A percentile compares a stretch with the other conserved stretches of the same genome.
phyloP scores from a whole-genome alignment of 768 basidiomycete genomes.

The Mycena vitilis region DNA sequence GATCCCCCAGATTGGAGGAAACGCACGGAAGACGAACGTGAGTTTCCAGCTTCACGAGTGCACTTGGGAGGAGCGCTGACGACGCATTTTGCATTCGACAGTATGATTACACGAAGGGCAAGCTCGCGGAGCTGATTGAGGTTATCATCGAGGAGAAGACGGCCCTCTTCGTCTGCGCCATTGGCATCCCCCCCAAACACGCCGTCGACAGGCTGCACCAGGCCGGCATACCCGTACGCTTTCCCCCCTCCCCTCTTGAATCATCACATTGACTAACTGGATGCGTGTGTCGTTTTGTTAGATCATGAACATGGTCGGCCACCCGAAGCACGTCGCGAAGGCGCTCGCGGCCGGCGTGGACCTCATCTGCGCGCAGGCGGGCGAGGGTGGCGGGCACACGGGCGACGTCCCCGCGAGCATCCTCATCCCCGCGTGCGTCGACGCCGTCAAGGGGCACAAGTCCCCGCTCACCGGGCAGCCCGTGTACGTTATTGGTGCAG shows the following conservation, averaged over 20 bases:
- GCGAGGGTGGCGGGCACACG: constrained; percentile 92
- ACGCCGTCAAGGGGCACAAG: constrained; percentile 79
- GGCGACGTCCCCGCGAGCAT: constrained; percentile 87
- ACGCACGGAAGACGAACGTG: constrained; percentile 92
- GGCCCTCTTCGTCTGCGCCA: constrained; percentile 89
- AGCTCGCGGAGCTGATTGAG: constrained; percentile 57
- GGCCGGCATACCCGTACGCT: constrained; percentile 77
- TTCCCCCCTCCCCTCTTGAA: no score
- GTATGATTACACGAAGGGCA: constrained; percentile 81
- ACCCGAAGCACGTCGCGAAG: constrained; percentile 88
- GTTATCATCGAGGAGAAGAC: constrained; percentile 95
- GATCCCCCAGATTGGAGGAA: constrained; percentile 91
- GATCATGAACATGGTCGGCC: constrained; percentile 81
- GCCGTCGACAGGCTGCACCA: constrained; percentile 86
- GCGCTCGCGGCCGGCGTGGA: constrained; percentile 89
- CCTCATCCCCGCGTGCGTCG: constrained; percentile 92
- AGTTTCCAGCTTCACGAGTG: no score
- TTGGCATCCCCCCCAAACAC: constrained; percentile 87
- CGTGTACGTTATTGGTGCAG: constrained; percentile 91
- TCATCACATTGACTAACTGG: no score
- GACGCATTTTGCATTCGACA: no score
- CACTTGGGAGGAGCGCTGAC: no score
- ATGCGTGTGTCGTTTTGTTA: neutral
- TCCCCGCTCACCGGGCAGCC: constrained; percentile 87
- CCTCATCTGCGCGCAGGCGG: constrained; percentile 93